phyloP scores from a whole-genome alignment of 768 basidiomycete genomes.

The Antrodiella citrinella region DNA sequence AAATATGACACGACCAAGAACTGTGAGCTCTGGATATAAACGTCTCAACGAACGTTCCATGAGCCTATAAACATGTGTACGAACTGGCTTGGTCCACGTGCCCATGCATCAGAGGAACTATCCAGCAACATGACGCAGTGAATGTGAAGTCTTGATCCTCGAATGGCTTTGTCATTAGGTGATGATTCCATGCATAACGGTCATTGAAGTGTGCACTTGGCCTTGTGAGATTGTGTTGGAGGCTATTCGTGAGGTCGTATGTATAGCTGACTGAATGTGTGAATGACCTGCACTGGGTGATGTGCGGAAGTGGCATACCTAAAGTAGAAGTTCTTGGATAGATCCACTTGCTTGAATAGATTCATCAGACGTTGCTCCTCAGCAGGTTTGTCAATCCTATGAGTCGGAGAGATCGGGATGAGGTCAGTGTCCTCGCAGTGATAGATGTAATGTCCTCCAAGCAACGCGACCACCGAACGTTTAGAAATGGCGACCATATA shows the following conservation, averaged over 20 bases:
- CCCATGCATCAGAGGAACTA: constrained; percentile 87
- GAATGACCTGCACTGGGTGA: background rate
- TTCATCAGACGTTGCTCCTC: constrained; percentile 87
- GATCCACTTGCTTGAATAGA: constrained; percentile 92
- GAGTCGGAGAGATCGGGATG: constrained; percentile 65
- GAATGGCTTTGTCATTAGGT: constrained; percentile 72
- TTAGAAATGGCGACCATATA: constrained; percentile 90
- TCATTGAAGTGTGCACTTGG: constrained; percentile 62
- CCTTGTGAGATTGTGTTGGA: constrained; percentile 83
- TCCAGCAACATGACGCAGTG: constrained; percentile 68
- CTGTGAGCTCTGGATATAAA: constrained; percentile 85
- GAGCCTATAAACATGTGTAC: no score
- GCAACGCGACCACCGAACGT: constrained; percentile 83
- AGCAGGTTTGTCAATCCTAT: constrained; percentile 78
- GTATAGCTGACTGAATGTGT: constrained; percentile 56
- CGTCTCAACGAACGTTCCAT: no score
- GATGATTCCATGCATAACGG: constrained; percentile 92
- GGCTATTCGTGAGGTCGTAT: constrained; percentile 93
- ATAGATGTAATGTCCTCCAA: constrained; percentile 94
- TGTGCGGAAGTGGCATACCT: constrained; percentile 43
- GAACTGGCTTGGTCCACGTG: constrained; percentile 97
- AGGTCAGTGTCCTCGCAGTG: constrained; percentile 92
- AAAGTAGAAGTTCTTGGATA: constrained; percentile 99
- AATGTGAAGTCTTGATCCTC: constrained; percentile 28
- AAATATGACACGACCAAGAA: constrained; percentile 84